phyloP scores from a whole-genome alignment of 2,329 filamentous ascomycete species.

The Claviceps paspali region DNA sequence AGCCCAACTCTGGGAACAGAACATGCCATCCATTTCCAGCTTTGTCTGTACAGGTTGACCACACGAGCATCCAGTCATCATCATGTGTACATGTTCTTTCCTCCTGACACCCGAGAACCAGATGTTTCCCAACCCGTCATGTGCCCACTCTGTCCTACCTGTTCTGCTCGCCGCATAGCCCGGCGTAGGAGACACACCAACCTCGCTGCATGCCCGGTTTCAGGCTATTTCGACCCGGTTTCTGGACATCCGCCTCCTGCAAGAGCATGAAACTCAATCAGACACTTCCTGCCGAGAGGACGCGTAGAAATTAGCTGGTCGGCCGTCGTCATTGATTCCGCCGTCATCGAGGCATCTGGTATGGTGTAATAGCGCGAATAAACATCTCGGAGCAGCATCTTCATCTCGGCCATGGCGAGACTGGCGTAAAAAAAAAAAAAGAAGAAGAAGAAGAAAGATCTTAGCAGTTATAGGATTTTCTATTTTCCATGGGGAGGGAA shows the following conservation, averaged over 20 bases:
- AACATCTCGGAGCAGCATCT: conserved; percentile 44
- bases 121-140: too few relatives aligned
- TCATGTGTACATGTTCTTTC: too few relatives aligned
- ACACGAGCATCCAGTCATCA: neutral
- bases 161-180: neutral
- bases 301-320: conserved; percentile 54
- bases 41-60: too few relatives aligned
- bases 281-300: conserved; percentile 42
- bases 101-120: too few relatives aligned
- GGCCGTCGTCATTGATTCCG: conserved; percentile 44
- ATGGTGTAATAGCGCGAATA: conserved; percentile 44
- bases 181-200: too few relatives aligned
- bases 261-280: conserved; percentile 32
- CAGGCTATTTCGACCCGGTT: too few relatives aligned
- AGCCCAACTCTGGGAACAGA: neutral
- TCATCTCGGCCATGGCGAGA: conserved; percentile 54
- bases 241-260: conserved; percentile 2
- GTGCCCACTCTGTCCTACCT: neutral
- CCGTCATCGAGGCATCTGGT: conserved; percentile 37
- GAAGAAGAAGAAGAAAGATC: neutral
- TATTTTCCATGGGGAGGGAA: too few relatives aligned
- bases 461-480: too few relatives aligned
- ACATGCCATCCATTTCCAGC: too few relatives aligned
- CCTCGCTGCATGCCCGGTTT: neutral
- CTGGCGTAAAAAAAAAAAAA: conserved; percentile 9